Evolutionary conservation across 306 rosid species (phyloP).

Genomic region (Mimosa pudica): DNA sequence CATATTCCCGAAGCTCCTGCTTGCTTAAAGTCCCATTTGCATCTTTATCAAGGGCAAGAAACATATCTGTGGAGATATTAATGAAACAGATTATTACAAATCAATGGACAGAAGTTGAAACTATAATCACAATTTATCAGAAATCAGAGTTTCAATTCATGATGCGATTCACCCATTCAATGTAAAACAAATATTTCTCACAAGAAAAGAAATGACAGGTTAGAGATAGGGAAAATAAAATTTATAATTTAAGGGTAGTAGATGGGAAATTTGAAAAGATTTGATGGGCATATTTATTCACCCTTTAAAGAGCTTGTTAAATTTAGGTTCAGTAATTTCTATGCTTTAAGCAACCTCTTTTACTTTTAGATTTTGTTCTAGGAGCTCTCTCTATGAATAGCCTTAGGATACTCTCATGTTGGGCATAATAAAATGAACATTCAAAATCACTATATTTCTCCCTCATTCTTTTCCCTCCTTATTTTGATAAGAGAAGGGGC

Average conservation of each 20-base stretch:
- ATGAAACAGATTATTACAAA: slow-evolving; percentile 25
- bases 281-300: background rate
- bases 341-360: background rate
- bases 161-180: background rate
- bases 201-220: background rate
- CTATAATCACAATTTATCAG: background rate
- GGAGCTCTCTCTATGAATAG: background rate
- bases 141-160: background rate
- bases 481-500: no score
- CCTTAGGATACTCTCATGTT: background rate
- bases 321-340: background rate
- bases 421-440: background rate
- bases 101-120: slow-evolving; percentile 8
- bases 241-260: background rate
- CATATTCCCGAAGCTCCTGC: slow-evolving; percentile 96
- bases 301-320: background rate
- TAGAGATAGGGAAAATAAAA: background rate
- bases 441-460: background rate
- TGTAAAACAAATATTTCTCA: slow-evolving; percentile 1
- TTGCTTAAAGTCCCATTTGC: slow-evolving; percentile 81
- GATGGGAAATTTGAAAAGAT: background rate
- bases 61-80: slow-evolving; percentile 68
- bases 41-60: slow-evolving; percentile 91
- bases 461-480: background rate
- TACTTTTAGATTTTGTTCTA: background rate